These are phyloP conservation scores for Cicer arietinum DNA, from an alignment of 306 rosid genomes.

Conservation along the genomic window DNA sequence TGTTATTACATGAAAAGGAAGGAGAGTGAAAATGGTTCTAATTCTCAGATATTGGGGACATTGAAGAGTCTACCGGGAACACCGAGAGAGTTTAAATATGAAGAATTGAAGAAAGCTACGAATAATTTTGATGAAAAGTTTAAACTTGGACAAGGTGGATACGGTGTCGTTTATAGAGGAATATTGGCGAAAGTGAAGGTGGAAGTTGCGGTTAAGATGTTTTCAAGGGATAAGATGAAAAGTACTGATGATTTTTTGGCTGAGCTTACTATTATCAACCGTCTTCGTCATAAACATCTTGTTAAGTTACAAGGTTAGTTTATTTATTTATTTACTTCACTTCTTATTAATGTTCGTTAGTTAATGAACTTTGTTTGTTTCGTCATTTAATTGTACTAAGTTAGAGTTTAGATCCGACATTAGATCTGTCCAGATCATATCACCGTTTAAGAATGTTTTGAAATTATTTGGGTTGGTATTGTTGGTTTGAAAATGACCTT, in stretches of 20 bases:
- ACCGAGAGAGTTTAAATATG: constrained; percentile 63
- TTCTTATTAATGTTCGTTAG: background rate
- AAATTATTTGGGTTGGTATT: background rate
- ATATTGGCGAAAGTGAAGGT: constrained; percentile 49
- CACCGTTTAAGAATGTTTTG: constrained; percentile 33
- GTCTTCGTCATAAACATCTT: constrained; percentile 81
- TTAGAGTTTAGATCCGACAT: constrained; percentile 21
- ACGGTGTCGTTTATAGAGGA: constrained; percentile 72
- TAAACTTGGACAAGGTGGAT: constrained; percentile 78
- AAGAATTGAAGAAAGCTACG: constrained; percentile 76
- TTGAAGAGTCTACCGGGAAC: constrained; percentile 74
- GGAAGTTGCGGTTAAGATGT: constrained; percentile 76
- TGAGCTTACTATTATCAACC: constrained; percentile 78
- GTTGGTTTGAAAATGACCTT: constrained; percentile 25
- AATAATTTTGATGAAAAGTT: constrained; percentile 61
- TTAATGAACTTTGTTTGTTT: background rate
- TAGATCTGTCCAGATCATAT: constrained; percentile 20
- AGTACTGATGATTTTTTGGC: constrained; percentile 76
- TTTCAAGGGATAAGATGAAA: constrained; percentile 67
- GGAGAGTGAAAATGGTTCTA: constrained; percentile 30
- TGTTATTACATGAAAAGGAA: constrained; percentile 25
- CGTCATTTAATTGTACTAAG: background rate
- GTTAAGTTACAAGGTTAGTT: constrained; percentile 51
- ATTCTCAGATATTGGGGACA: constrained; percentile 61
- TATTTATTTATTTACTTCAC: background rate